Percentiles rank a stretch among this genome's conserved stretches.
Conservation (phyloP, 2,329 filamentous ascomycete species). For the Alternaria triticimaculans region DNA sequence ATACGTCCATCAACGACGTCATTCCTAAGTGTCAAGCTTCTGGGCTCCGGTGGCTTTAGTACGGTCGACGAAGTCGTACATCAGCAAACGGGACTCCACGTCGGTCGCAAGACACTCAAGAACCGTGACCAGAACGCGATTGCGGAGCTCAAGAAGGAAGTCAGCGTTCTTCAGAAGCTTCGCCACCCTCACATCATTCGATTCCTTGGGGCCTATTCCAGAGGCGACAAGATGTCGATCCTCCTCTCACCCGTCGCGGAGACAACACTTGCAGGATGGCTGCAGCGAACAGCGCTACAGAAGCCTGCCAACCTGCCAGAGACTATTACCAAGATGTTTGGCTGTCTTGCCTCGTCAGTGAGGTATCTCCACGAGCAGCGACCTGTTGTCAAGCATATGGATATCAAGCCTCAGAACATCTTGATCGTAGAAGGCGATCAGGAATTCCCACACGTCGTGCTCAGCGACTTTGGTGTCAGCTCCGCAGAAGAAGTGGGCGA, state of each 20-base stretch:
- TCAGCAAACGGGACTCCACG: constrained; percentile 40
- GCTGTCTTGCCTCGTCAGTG: constrained; percentile 45
- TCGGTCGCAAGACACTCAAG: constrained; percentile 48
- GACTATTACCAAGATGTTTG: constrained; percentile 43
- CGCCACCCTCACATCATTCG: constrained; percentile 49
- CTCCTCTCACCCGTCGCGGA: constrained; percentile 47
- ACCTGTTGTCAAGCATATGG: constrained; percentile 46
- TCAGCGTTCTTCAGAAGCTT: constrained; percentile 46
- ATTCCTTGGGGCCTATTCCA: constrained; percentile 46
- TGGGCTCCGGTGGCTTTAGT: constrained; percentile 47
- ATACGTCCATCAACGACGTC: constrained; percentile 15
- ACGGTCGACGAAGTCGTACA: constrained; percentile 48
- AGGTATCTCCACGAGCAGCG: constrained; percentile 48
- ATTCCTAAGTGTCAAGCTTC: constrained; percentile 46
- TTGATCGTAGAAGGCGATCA: constrained; percentile 40
- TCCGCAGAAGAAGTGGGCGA: constrained; percentile 32
- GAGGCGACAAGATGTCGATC: constrained; percentile 47
- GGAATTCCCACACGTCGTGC: constrained; percentile 43
- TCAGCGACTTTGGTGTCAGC: constrained; percentile 49
- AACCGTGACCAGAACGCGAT: constrained; percentile 41
- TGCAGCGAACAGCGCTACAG: constrained; percentile 29
- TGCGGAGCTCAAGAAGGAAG: constrained; percentile 46
- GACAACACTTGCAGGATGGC: constrained; percentile 44
- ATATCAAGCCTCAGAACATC: constrained; percentile 50
- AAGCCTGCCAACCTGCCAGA: constrained; percentile 31